Evolutionary conservation across 2,329 filamentous ascomycete genomes (phyloP), one percentile per base, ranked within the genome.

Genomic region (Trichoderma citrinoviride): DNA sequence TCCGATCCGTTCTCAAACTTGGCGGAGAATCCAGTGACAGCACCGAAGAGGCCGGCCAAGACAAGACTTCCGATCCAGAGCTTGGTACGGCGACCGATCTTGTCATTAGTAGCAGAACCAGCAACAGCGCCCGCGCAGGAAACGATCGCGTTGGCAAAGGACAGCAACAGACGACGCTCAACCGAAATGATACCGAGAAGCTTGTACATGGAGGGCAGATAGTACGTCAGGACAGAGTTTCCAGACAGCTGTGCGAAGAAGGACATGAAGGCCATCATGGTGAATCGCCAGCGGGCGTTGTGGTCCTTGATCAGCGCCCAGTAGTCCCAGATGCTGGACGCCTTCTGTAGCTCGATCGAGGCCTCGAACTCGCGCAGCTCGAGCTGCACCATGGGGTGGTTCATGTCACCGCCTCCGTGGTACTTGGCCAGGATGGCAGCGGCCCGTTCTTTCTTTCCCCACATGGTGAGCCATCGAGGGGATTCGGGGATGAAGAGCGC

Each of bases 171-270:
- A 70, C 82, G 80, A 55, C 83, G 74, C 52, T 68, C 82, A 79
- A 73, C 86, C 80, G 64, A 82, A 7, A 79, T 81, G 66, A 88
- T 81, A 47, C 85, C 83, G 50, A 83, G 78, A 7, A 83, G 79
- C 41, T 77, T 75, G 47, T 85, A 77, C 72, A 81, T 80, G 7
- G 79, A 79, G 33, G 85, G 80, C 70, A 88, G 84, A 71, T 88
- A 78, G 66, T 85, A 86, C 1, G 80, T 79, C 14, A 78, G 77
- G 8, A 83, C 72, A 0, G 78, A 80, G 72, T 83, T 83, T 5
- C 82, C 83, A 5, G 79, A 80, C 65, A 82, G 80, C 71, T 87
- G 84, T 1, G 82, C 82, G 69, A 87, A 84, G 52, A 82, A 77
- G 6, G 81, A 79, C 74, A 86, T 82, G 21, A 79, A 79, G 3